These are phyloP conservation scores for Neurospora sp. DNA, from an alignment of 495 filamentous ascomycete genomes.

Conservation along the genomic window DNA sequence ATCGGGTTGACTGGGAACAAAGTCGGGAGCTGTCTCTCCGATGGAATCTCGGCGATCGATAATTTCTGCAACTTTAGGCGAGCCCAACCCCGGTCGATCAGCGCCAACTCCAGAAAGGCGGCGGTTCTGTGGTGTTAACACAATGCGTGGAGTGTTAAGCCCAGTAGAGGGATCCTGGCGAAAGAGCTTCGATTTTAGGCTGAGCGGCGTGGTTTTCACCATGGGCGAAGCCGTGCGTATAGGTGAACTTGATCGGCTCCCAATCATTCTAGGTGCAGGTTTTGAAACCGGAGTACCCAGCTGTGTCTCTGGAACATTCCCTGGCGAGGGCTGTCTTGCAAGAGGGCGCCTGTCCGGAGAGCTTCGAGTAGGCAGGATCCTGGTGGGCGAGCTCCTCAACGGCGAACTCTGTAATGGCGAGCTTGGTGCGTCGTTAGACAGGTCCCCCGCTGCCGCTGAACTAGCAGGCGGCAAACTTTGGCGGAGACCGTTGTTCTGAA, in stretches of 20 bases:
- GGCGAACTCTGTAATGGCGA: conserved; percentile 1
- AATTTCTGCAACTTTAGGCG: conserved; percentile 62
- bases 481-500: conserved; percentile 44
- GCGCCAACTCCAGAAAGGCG: conserved; percentile 65
- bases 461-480: conserved; percentile 16
- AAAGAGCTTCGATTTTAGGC: conserved; percentile 39
- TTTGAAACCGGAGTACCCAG: conserved; percentile 4
- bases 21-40: conserved; percentile 51
- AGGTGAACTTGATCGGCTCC: conserved; percentile 26
- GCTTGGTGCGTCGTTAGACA: not conserved
- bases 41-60: conserved; percentile 66
- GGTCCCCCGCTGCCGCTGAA: not conserved
- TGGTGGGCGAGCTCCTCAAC: not conserved
- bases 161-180: conserved; percentile 48
- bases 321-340: conserved; percentile 1
- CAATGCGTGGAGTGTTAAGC: conserved; percentile 49
- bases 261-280: conserved; percentile 16
- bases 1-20: conserved; percentile 38
- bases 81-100: conserved; percentile 67
- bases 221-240: conserved; percentile 14
- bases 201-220: conserved; percentile 13
- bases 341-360: not conserved
- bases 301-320: conserved; percentile 7
- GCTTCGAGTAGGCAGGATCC: conserved; percentile 1
- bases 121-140: conserved; percentile 52